These are phyloP conservation scores for Clarkia xantiana DNA, from an alignment of 345 rosid species.

Conservation along the genomic window DNA sequence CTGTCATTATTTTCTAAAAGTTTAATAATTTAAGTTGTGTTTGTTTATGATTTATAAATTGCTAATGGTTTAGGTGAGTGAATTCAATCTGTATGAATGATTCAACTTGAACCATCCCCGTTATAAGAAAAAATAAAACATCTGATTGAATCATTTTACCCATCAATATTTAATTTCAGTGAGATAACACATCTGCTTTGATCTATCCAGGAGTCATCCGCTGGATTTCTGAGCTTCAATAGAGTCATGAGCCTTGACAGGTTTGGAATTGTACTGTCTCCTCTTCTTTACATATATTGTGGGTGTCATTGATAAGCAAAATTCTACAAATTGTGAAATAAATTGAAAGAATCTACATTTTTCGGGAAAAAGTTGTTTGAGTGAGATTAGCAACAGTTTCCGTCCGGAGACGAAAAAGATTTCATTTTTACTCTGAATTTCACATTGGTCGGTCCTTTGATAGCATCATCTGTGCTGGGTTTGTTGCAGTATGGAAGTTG, in stretches of 20 bases:
- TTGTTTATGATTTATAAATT: background rate
- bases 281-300: background rate
- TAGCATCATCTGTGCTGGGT: conserved; percentile 6
- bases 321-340: too few species aligned
- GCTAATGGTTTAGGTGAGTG: too few species aligned
- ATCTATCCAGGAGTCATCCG: conserved; percentile 48
- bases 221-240: conserved; percentile 77
- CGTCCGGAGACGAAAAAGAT: too few species aligned
- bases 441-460: too few species aligned
- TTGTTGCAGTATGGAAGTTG: conserved; percentile 56
- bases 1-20: background rate
- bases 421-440: background rate
- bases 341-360: too few species aligned
- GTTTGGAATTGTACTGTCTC: conserved; percentile 18
- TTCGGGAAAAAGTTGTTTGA: too few species aligned
- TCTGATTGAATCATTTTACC: background rate
- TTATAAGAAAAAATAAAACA: too few species aligned
- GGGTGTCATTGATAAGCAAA: too few species aligned
- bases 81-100: too few species aligned
- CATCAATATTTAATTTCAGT: background rate
- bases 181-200: conserved; percentile 5
- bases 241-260: conserved; percentile 88
- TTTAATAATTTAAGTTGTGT: background rate
- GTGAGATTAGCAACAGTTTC: too few species aligned
- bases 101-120: too few species aligned